Percentiles rank a stretch among this genome's conserved stretches.
phyloP scores from a whole-genome alignment of 495 filamentous ascomycete species.

The Staphylotrichum longicolle region DNA sequence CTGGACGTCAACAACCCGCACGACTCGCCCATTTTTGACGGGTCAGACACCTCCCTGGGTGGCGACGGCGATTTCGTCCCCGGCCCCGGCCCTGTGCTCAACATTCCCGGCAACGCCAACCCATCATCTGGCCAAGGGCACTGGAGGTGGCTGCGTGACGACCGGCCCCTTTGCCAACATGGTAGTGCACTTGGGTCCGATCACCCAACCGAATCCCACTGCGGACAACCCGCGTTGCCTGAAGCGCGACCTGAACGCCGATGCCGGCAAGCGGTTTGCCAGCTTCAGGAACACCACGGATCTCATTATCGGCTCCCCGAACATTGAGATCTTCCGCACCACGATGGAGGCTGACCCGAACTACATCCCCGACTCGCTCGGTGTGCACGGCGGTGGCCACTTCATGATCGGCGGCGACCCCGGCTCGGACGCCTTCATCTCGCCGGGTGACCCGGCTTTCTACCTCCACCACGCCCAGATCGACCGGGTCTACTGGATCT shows the following conservation, averaged over 20 bases:
- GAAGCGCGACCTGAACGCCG: constrained; percentile 59
- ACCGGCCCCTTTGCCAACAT: constrained; percentile 58
- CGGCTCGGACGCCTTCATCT: constrained; percentile 54
- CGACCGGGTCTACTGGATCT: constrained; percentile 67
- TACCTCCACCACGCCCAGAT: constrained; percentile 67
- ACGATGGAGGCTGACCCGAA: constrained; percentile 47
- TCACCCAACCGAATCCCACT: constrained; percentile 30
- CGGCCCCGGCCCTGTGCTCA: constrained; percentile 22
- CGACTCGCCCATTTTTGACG: constrained; percentile 60
- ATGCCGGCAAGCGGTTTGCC: constrained; percentile 38
- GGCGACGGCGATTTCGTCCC: constrained; percentile 56
- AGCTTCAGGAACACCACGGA: constrained; percentile 44
- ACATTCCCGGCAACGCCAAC: constrained; percentile 5
- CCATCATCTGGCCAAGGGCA: constrained; percentile 44
- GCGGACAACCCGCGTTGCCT: constrained; percentile 63
- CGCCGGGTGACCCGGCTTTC: constrained; percentile 65
- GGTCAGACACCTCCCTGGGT: constrained; percentile 56
- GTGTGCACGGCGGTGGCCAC: constrained; percentile 64
- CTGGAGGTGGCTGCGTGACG: constrained; percentile 63
- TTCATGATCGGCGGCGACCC: constrained; percentile 40
- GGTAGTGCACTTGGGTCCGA: constrained; percentile 54
- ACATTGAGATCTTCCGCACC: constrained; percentile 54
- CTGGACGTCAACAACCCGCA: constrained; percentile 50
- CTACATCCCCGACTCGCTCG: constrained; percentile 40
- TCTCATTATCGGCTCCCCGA: constrained; percentile 40